Percentiles rank a stretch among this genome's conserved stretches.
Conservation (phyloP, 2,329 filamentous ascomycete genomes). For the Sphaerulina musiva region DNA sequence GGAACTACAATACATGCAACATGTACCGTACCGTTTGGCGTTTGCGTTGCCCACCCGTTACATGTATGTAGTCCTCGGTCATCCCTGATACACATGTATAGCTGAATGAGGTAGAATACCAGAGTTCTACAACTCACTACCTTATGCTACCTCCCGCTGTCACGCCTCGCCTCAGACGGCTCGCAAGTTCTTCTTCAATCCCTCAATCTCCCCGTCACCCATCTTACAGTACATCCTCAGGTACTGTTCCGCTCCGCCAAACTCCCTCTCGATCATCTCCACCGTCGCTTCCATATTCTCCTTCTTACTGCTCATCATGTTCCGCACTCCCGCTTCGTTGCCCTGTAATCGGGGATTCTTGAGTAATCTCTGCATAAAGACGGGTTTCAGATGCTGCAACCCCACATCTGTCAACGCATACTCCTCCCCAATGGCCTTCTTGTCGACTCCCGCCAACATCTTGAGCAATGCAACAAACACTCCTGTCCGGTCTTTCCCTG, state of each 20-base stretch:
- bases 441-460: conserved; percentile 55
- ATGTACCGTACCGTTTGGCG: too few species aligned
- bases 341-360: conserved; percentile 47
- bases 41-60: too few species aligned
- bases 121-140: too few species aligned
- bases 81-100: too few species aligned
- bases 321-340: conserved; percentile 40
- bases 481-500: conserved; percentile 71
- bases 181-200: conserved; percentile 46
- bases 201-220: conserved; percentile 49
- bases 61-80: too few species aligned
- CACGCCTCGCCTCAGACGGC: not conserved
- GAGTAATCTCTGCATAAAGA: conserved; percentile 49
- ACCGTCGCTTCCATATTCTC: conserved; percentile 49
- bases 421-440: conserved; percentile 57
- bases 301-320: conserved; percentile 41
- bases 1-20: too few species aligned
- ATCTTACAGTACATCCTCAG: conserved; percentile 54
- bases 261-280: conserved; percentile 52
- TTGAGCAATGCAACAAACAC: conserved; percentile 62
- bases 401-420: conserved; percentile 62
- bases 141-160: too few species aligned
- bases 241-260: conserved; percentile 60
- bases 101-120: too few species aligned
- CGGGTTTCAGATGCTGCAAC: conserved; percentile 39